Percentiles rank a stretch among this genome's conserved stretches.
Evolutionary conservation across 2,329 filamentous ascomycete genomes (phyloP).

Genomic region (Lachnellula subtilissima): DNA sequence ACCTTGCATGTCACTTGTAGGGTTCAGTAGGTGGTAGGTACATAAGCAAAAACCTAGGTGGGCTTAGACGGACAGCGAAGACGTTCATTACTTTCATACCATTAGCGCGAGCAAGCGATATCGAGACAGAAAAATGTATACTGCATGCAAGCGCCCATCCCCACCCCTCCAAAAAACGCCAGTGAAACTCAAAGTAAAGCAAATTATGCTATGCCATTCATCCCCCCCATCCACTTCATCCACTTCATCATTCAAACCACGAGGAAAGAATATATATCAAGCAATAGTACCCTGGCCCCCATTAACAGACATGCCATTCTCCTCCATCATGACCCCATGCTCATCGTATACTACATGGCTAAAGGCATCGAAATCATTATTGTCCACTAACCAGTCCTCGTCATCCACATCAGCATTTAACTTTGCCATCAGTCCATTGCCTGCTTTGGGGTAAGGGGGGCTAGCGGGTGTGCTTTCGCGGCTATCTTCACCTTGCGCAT

Average conservation of each 20-base stretch:
- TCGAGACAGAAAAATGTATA: too few species aligned
- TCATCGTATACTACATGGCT: constrained; percentile 31
- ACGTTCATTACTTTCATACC: too few species aligned
- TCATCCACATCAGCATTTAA: constrained; percentile 54
- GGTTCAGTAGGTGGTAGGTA: too few species aligned
- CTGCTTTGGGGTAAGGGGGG: constrained; percentile 58
- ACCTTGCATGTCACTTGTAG: too few species aligned
- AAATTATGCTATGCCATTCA: too few species aligned
- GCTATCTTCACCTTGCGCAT: constrained; percentile 30
- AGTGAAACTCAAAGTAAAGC: too few species aligned
- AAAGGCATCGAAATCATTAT: constrained; percentile 35
- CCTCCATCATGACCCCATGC: constrained; percentile 22
- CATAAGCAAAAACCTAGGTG: too few species aligned
- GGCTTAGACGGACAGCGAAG: too few species aligned
- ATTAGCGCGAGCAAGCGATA: too few species aligned
- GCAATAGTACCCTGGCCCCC: background rate
- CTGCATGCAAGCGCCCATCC: too few species aligned
- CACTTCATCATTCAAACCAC: background rate
- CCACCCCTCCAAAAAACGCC: too few species aligned
- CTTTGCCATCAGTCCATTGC: constrained; percentile 50
- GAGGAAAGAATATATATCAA: background rate
- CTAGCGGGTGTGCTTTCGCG: constrained; percentile 49
- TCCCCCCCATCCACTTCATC: background rate
- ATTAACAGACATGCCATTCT: constrained; percentile 19
- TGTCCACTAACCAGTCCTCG: constrained; percentile 57